Percentiles rank a stretch among this genome's conserved stretches.
Conservation (phyloP, 78 protist genomes). For the Guillardia theta region DNA sequence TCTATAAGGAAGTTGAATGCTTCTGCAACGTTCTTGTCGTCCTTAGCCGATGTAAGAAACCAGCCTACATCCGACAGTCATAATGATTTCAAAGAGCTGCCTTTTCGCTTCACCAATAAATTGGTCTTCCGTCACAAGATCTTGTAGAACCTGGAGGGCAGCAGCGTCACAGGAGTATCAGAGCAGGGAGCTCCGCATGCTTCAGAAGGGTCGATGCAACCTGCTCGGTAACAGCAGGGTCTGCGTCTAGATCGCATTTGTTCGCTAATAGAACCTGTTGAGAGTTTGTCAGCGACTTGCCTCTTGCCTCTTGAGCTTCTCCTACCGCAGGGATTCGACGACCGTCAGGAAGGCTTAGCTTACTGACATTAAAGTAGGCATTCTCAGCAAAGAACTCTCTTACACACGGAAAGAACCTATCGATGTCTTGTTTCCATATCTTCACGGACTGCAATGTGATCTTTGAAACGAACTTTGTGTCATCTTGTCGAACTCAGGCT, state of each 20-base stretch:
- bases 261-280: slow-evolving; percentile 26
- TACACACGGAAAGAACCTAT: too few relatives aligned
- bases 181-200: too few relatives aligned
- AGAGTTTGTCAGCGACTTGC: background rate
- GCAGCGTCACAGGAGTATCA: too few relatives aligned
- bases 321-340: background rate
- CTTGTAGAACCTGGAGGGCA: too few relatives aligned
- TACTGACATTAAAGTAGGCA: too few relatives aligned
- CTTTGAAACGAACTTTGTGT: too few relatives aligned
- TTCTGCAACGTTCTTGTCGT: background rate
- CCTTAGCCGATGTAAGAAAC: slow-evolving; percentile 36
- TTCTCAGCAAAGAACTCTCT: too few relatives aligned
- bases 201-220: too few relatives aligned
- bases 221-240: too few relatives aligned
- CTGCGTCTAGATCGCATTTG: slow-evolving; percentile 10
- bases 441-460: background rate
- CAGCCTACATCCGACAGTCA: background rate
- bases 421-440: slow-evolving; percentile 51
- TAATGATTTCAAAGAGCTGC: background rate
- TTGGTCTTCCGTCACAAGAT: too few relatives aligned
- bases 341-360: background rate
- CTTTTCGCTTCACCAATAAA: too few relatives aligned
- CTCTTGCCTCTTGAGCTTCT: background rate
- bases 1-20: slow-evolving; percentile 1
- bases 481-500: too few relatives aligned